phyloP scores from a whole-genome alignment of 805 yeast genomes.

The Soucietia sequanensis region DNA sequence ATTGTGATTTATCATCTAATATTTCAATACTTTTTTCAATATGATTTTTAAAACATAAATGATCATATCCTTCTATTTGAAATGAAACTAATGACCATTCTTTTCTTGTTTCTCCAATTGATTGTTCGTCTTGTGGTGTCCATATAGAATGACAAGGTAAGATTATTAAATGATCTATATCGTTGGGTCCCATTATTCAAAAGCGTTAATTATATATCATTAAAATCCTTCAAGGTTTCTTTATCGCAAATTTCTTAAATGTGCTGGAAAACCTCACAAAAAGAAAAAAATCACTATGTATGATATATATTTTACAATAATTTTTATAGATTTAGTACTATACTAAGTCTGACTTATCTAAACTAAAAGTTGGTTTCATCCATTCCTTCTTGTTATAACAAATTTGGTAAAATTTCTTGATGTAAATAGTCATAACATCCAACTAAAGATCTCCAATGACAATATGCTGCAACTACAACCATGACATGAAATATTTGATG shows the following conservation, averaged over 20 bases:
- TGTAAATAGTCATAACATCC: slow-evolving; percentile 55
- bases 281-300: too few species aligned
- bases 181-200: too few species aligned
- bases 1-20: slow-evolving; percentile 29
- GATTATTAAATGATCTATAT: slow-evolving; percentile 23
- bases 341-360: too few species aligned
- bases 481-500: slow-evolving; percentile 82
- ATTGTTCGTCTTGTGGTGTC: slow-evolving; percentile 32
- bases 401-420: slow-evolving; percentile 7
- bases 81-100: slow-evolving; percentile 73
- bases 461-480: slow-evolving; percentile 73
- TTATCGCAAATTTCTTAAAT: too few species aligned
- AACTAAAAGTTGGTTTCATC: too few species aligned
- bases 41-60: slow-evolving; percentile 63
- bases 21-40: slow-evolving; percentile 43
- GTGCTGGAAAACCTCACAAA: too few species aligned
- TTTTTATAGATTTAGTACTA: too few species aligned
- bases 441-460: slow-evolving; percentile 66
- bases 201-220: too few species aligned
- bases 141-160: slow-evolving; percentile 61
- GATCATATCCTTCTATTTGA: slow-evolving; percentile 70
- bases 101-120: slow-evolving; percentile 43
- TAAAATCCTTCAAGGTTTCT: too few species aligned
- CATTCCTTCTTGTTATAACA: too few species aligned
- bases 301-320: too few species aligned